Base-by-base conservation (phyloP, 225 moss, liverwort and hornwort species). In the Straminergon stramineum region DNA sequence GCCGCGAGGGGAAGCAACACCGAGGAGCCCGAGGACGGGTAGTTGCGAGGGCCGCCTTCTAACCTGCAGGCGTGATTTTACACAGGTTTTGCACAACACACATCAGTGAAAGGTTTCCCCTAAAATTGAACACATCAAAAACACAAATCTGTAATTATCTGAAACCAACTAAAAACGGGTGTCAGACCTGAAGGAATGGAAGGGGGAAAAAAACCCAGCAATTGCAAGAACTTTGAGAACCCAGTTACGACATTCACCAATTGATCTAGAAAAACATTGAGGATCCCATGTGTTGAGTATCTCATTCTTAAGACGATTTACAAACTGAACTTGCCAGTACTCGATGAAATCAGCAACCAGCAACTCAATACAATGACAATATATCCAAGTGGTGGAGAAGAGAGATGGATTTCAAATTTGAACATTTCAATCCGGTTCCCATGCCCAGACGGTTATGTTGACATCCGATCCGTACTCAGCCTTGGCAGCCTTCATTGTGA, bases 21-120 rank as follows among this genome's bases (percentile, higher is more conserved):
- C 0, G 95, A 94, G 48, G 93, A 93, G 7, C 95, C 95, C 1
- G 95, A 95, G 6, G 93, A 93, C 0, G 95, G 95, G 81, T 95
- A 94, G 85, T 94, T 95, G 55, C 95, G 90, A 14, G 94, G 93
- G 7, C 94, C 94, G 39, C 95, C 94, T 5, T 89, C 75, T 63
- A 94, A 81, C 39, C 61, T 88, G 88, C 75, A 75, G n/a, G 31
- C 17, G 24, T 16, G 55, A 65, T 52, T 74, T 53, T 13, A 61
- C 31, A 37, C 21, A 73, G 15, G 30, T 51, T 79, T 81, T 60
- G 39, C 82, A 82, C 62, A 45, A 10, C 45, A 45, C 45, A 7
- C 34, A 45, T 63, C 43, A 82, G 45, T 82, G 41, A 61, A 57
- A 57, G 57, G 9, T 31, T 41, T 43, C 58, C 60, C 8, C 30